Percentiles rank a stretch among this genome's conserved stretches.
Conservation (phyloP, 257 asterid genomes). For the Gardenia jasminoides region DNA sequence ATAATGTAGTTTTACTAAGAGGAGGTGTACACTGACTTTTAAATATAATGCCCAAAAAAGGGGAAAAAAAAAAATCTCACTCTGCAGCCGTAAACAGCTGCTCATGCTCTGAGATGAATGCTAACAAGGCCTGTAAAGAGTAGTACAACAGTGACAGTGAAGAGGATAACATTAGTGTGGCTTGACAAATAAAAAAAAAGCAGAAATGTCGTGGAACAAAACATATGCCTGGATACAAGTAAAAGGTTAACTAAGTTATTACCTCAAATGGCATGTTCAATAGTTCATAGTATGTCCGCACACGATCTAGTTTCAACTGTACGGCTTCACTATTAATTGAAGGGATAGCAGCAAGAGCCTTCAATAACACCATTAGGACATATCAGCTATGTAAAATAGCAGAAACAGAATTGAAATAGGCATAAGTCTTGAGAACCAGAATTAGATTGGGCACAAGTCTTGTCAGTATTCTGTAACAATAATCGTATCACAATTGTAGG, state of each 20-base stretch:
- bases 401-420: not conserved
- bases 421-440: not conserved
- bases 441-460: not conserved
- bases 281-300: slow-evolving; percentile 86
- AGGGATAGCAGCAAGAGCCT: slow-evolving; percentile 96
- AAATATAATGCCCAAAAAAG: not conserved
- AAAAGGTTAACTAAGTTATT: slow-evolving; percentile 23
- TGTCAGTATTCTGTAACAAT: not conserved
- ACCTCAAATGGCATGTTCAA: slow-evolving; percentile 98
- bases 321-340: slow-evolving; percentile 79
- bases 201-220: not conserved
- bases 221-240: slow-evolving; percentile 3
- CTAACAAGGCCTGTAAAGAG: slow-evolving; percentile 82
- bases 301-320: slow-evolving; percentile 78
- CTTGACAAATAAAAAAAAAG: not conserved
- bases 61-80: slow-evolving; percentile 58
- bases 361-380: slow-evolving; percentile 25
- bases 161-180: not conserved
- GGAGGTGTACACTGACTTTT: not conserved
- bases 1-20: slow-evolving; percentile 6
- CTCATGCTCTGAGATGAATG: slow-evolving; percentile 77
- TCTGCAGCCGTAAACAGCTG: slow-evolving; percentile 66
- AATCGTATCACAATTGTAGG: not conserved
- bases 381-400: slow-evolving; percentile 13
- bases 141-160: slow-evolving; percentile 7